Evolutionary conservation across 2,329 filamentous ascomycete species (phyloP), one percentile per base, ranked within the genome.

Genomic region (Phaeoacremonium minimum): DNA sequence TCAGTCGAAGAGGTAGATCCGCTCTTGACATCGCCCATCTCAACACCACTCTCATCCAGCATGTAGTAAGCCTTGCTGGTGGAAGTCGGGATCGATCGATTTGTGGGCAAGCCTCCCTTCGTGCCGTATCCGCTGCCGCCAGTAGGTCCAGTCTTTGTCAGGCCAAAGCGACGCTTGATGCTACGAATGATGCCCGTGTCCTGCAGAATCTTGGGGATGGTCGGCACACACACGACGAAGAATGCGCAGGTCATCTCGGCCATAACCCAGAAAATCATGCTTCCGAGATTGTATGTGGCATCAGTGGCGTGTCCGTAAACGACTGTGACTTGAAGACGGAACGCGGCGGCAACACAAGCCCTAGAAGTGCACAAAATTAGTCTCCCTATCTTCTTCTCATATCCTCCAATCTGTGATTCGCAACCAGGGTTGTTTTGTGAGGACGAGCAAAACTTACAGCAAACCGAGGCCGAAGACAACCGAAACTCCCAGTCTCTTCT

Each of bases 201-300:
- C 30, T 34, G 18, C 31, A 46, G 13, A n/a, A 41, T 32, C 32
- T 40, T 41, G 28, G 44, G 46, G 14, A 45, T 29, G 18, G 31
- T 41, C 4, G 43, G 39, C 13, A 45, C 32, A 38, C 45, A 36
- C 26, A 42, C 17, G 15, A 49, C 33, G 37, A 69, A 60, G 48
- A 70, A 69, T 7, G 60, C 66, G 34, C 62, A 66, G 2, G 64
- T 64, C 57, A 66, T 68, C 41, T 69, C 66, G 5, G 57, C 66
- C 18, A 48, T 52, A 4, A 60, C 64, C 66, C 66, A 70, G 46
- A 69, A 67, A 12, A 62, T 38, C 1, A 69, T 46, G 2, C 61
- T 56, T 1, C 57, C 61, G 28, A 69, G 54, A 9, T 46, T 40
- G 41, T 60, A 69, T 31, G 63, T 61, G 11, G 43, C 43, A 29